Conservation (phyloP, 495 filamentous ascomycete genomes). For the Cercophora newfieldiana region DNA sequence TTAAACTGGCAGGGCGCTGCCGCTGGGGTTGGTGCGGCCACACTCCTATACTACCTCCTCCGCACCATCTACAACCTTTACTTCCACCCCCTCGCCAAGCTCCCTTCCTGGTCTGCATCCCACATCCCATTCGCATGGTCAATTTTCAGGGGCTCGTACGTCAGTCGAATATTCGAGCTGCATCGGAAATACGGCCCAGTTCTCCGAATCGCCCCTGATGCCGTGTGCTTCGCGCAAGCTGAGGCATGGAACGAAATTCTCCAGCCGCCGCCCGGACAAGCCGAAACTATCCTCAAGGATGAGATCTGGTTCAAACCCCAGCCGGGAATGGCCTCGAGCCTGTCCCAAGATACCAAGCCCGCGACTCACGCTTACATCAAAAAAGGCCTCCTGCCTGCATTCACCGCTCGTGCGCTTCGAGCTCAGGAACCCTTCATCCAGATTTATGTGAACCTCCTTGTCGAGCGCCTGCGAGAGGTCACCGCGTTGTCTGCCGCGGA, state of each 20-base stretch:
- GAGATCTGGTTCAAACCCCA: constrained; percentile 31
- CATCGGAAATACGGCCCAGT: no score
- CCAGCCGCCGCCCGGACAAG: constrained; percentile 25
- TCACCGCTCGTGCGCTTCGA: constrained; percentile 46
- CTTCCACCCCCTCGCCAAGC: no score
- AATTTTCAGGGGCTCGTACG: no score
- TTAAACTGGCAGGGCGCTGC: no score
- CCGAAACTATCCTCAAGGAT: constrained; percentile 33
- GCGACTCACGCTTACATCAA: constrained; percentile 43
- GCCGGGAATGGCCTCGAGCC: constrained; percentile 20
- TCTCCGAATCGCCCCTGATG: no score
- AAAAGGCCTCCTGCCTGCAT: constrained; percentile 46
- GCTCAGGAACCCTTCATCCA: constrained; percentile 47
- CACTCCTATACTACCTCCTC: no score
- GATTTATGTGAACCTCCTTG: constrained; percentile 42
- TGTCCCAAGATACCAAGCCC: constrained; percentile 33
- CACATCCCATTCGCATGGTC: no score
- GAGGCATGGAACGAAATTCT: constrained; percentile 57
- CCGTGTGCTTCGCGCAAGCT: constrained; percentile 18
- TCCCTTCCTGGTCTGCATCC: no score
- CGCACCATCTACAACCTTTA: no score
- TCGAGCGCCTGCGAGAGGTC: constrained; percentile 31
- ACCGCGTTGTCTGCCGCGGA: no score
- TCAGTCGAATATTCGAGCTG: no score
- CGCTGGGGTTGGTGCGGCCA: no score